Percentiles rank a stretch among this genome's conserved stretches.
Evolutionary conservation across 768 basidiomycete genomes (phyloP).

Genomic region (Suillus ampliporus): DNA sequence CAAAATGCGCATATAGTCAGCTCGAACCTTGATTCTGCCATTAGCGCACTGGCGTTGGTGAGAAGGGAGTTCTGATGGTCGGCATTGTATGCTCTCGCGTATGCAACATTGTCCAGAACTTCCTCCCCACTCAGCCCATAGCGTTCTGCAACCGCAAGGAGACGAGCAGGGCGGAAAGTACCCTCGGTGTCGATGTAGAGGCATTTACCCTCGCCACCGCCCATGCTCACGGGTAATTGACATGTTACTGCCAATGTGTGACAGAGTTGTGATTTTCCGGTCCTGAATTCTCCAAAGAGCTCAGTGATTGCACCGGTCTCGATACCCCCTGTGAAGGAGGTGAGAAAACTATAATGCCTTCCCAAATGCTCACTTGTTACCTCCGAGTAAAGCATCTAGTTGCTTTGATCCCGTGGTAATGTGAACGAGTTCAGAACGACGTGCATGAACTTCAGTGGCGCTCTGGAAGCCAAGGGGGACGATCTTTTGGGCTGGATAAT

Average conservation of each 20-base stretch:
- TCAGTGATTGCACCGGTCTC: constrained; percentile 99
- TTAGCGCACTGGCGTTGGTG: constrained; percentile 93
- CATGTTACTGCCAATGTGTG: constrained; percentile 98
- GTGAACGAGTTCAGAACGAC: constrained; percentile 92
- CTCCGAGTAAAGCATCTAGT: constrained; percentile 93
- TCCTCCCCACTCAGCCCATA: constrained; percentile 98
- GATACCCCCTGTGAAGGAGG: constrained; percentile 71
- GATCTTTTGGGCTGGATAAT: constrained; percentile 81
- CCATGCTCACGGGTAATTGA: constrained; percentile 96
- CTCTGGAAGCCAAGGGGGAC: constrained; percentile 98
- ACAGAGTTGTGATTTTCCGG: constrained; percentile 97
- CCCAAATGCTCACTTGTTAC: constrained; percentile 42
- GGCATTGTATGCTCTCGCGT: constrained; percentile 97
- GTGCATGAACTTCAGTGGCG: constrained; percentile 95
- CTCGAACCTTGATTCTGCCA: constrained; percentile 93
- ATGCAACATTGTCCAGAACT: constrained; percentile 97
- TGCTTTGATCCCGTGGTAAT: constrained; percentile 98
- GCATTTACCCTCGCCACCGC: constrained; percentile 98
- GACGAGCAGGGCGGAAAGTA: constrained; percentile 95
- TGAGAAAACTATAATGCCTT: constrained; percentile 16
- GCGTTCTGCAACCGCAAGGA: constrained; percentile 93
- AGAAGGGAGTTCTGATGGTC: constrained; percentile 94
- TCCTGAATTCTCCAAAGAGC: constrained; percentile 97
- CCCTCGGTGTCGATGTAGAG: constrained; percentile 99
- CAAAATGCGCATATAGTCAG: constrained; percentile 27